Evolutionary conservation across 495 filamentous ascomycete genomes (phyloP), one percentile per base, ranked within the genome.

Genomic region (Penicillium angulare): DNA sequence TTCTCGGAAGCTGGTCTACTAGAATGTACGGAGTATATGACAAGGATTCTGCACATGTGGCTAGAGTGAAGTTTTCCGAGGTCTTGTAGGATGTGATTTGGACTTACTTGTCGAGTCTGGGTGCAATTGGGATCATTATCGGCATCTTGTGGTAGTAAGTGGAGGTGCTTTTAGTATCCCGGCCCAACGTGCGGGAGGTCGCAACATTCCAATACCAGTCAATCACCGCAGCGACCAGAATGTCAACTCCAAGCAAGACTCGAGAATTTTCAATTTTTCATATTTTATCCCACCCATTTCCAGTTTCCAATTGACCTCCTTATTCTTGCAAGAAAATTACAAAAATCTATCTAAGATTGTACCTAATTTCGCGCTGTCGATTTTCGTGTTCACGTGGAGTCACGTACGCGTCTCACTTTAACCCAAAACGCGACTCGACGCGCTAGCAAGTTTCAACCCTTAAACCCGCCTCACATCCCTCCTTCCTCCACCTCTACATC

Each of bases 211-310:
- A 46, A 66, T 69, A 57, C 59, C 52, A 26, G 41, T 21, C 17
- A 20, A 69, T 69, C 56, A 61, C 68, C 60, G 40, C 49, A 67
- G 68, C 63, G 63, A 72, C 57, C 39, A 62, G 56, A 54, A 57
- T 64, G 50, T 42, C 35, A 49, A 8, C 34, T 35, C 26, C 50
- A 6, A n/a, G n/a, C n/a, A n/a, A 13, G 21, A 15, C 22, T 18
- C 20, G 17, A 38, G 8, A 20, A 18, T 9, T 6, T 8, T 10
- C 9, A 38, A 9, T 38, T 38, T 38, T 20, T 18, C 16, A 18
- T 3, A 15, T 23, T n/a, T 3, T 20, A 3, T 21, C 22, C 18
- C 10, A 20, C n/a, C n/a, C n/a, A n/a, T n/a, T n/a, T n/a, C n/a
- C n/a, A n/a, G n/a, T n/a, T n/a, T n/a, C n/a, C n/a, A n/a, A n/a